These are phyloP conservation scores for Fusarium hainanense DNA, from an alignment of 2,329 filamentous ascomycete genomes.

Conservation along the genomic window DNA sequence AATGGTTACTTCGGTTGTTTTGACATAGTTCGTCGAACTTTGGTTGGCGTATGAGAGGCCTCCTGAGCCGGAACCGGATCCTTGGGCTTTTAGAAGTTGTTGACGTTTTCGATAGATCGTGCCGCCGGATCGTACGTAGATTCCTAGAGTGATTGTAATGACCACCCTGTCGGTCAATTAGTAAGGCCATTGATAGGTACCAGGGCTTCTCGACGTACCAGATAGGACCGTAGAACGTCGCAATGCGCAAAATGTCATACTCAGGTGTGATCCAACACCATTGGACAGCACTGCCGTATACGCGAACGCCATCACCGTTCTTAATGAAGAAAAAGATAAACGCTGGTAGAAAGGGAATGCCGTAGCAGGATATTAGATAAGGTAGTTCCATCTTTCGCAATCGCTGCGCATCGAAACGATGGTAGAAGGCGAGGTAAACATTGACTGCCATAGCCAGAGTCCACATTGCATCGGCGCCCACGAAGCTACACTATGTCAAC, in stretches of 20 bases:
- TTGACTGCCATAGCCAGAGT: conserved; percentile 17
- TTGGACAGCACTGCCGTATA: neutral
- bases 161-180: neutral
- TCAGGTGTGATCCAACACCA: conserved; percentile 7
- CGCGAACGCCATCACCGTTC: neutral
- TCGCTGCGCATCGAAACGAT: conserved; percentile 6
- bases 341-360: neutral
- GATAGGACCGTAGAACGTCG: conserved; percentile 7
- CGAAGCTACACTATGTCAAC: neutral
- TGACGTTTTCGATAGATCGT: conserved; percentile 16
- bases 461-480: conserved; percentile 10
- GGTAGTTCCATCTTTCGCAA: neutral
- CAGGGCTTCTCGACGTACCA: neutral
- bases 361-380: neutral
- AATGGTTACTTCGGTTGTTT: conserved; percentile 7
- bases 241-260: neutral
- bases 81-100: neutral
- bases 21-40: neutral
- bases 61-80: neutral
- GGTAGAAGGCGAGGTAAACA: conserved; percentile 9
- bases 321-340: neutral
- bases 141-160: neutral
- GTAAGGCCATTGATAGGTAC: too few relatives aligned
- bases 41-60: conserved; percentile 6
- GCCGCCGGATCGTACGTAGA: neutral